Conservation (phyloP, 2,329 filamentous ascomycete genomes). For the Fusarium buxicola region DNA sequence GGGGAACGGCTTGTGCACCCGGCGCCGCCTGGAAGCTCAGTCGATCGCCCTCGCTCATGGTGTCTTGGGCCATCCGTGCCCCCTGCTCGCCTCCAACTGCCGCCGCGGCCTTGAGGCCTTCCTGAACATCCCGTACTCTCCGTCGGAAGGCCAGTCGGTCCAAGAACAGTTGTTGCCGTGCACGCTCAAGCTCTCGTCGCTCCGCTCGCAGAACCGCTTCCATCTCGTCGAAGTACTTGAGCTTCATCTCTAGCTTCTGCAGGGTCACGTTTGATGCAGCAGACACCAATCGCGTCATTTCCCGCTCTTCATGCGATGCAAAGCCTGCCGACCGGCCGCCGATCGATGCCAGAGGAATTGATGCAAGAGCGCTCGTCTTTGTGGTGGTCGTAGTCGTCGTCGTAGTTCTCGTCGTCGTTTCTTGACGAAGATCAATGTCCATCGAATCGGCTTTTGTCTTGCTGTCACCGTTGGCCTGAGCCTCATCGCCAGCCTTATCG, state of each 20-base stretch:
- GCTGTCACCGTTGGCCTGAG: conserved; percentile 69
- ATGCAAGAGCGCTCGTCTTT: conserved; percentile 68
- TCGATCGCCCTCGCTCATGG: conserved; percentile 61
- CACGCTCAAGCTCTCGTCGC: conserved; percentile 90
- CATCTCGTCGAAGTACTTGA: conserved; percentile 97
- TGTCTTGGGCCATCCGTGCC: conserved; percentile 60
- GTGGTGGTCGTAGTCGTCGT: conserved; percentile 62
- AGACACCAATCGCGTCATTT: conserved; percentile 93
- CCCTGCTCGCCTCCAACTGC: conserved; percentile 63
- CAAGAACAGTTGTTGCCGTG: conserved; percentile 91
- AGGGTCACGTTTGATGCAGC: conserved; percentile 93
- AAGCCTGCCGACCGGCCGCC: conserved; percentile 88
- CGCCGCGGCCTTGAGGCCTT: conserved; percentile 71
- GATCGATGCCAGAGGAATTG: conserved; percentile 85
- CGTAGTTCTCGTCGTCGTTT: conserved; percentile 64
- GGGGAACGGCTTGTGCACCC: conserved; percentile 60
- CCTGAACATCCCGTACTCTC: conserved; percentile 85
- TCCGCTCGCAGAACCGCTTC: conserved; percentile 92
- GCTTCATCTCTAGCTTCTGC: conserved; percentile 94
- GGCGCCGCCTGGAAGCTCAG: conserved; percentile 64
- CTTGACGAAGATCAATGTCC: conserved; percentile 70
- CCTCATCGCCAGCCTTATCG: conserved; percentile 51
- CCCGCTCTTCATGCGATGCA: conserved; percentile 94
- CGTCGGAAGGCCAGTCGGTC: conserved; percentile 92
- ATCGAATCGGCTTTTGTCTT: conserved; percentile 71